Percentiles rank a stretch among this genome's conserved stretches.
Evolutionary conservation across 768 basidiomycete species (phyloP).

Genomic region (Agrocybe pediades): DNA sequence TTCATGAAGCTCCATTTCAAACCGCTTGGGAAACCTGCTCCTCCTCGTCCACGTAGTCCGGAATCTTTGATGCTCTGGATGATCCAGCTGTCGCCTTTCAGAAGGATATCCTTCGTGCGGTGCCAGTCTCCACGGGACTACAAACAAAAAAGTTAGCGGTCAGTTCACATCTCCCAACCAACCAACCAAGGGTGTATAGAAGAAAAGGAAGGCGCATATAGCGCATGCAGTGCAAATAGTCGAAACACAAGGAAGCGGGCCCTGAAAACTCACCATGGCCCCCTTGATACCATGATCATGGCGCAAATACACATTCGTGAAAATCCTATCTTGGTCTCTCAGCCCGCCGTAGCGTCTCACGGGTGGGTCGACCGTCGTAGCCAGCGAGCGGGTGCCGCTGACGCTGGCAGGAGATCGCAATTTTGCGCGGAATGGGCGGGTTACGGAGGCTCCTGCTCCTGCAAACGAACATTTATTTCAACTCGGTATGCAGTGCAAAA

Average conservation of each 20-base stretch:
- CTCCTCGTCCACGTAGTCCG: slow-evolving; percentile 92
- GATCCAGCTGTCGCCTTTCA: slow-evolving; percentile 97
- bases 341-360: slow-evolving; percentile 91
- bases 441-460: no score
- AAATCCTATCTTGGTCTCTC: slow-evolving; percentile 93
- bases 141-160: not conserved
- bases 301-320: slow-evolving; percentile 85
- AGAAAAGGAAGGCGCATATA: no score
- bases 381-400: slow-evolving; percentile 54
- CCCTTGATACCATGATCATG: slow-evolving; percentile 96
- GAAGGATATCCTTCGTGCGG: slow-evolving; percentile 91
- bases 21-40: slow-evolving; percentile 95
- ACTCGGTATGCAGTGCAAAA: slow-evolving; percentile 4
- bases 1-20: slow-evolving; percentile 99
- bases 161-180: not conserved
- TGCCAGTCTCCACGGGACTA: slow-evolving; percentile 98
- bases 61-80: slow-evolving; percentile 96
- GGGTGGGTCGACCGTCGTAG: slow-evolving; percentile 82
- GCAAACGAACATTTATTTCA: not conserved
- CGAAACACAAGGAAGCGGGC: not conserved
- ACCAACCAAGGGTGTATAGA: no score
- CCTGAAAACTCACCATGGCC: slow-evolving; percentile 70
- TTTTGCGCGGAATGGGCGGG: slow-evolving; percentile 36
- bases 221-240: no score
- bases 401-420: no score